Evolutionary conservation across 176 grass and related monocot genomes (phyloP), one percentile per base, ranked within the genome.

Genomic region (Otatea glauca): DNA sequence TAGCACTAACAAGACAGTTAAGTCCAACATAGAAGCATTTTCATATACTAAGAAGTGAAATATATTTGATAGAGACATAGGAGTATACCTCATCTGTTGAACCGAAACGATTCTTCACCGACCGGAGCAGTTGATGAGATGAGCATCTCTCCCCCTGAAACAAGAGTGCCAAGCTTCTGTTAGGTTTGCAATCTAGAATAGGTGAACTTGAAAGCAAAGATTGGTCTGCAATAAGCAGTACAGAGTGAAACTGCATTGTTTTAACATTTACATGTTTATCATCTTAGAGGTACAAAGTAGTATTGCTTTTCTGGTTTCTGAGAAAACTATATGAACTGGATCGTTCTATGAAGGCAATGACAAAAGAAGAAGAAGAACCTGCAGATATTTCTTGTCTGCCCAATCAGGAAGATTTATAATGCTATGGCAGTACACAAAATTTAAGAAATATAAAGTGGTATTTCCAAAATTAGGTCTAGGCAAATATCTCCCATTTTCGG

Each of bases 101-200:
- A 85, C 96, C 96, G 0, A 95, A 98, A 51, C 96, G 89, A 84
- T 98, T 98, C 78, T 98, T 98, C 56, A 95, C 96, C 2, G 96
- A 92, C 64, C 93, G 85, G 80, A 98, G 65, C 23, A 98, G 62
- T 65, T 93, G 87, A 90, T 95, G 92, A 45, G 96, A 88, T 41
- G 81, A 93, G 58, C 86, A 92, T 66, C 88, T 95, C 89, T 98
- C 96, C 58, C 96, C 96, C 96, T 98, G 76, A 78, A 89, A 88
- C 61, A 77, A 69, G 34, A 78, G 54, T 29, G 50, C 34, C 5
- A 90, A 89, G 3, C 29, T 81, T 74, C 37, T 44, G 24, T 79
- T 38, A 81, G 71, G 62, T 27, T 80, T 86, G 63, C 65, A 72
- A 81, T 66, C n/a, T 75, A 87, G 25, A 75, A 76, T 43, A 38